phyloP scores from a whole-genome alignment of 257 asterid genomes.

The Henckelia pumila region DNA sequence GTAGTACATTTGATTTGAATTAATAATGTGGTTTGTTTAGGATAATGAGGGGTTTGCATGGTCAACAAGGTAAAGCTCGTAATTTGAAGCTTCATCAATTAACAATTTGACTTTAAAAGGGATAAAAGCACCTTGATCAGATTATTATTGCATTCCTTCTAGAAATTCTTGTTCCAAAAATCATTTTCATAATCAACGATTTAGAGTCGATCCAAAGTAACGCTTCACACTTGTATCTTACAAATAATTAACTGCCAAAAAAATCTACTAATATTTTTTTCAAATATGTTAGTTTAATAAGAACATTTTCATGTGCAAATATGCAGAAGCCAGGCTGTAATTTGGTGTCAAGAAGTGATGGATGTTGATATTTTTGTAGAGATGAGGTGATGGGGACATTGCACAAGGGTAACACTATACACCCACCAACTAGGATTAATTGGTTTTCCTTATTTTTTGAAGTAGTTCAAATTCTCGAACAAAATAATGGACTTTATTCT shows the following conservation, averaged over 20 bases:
- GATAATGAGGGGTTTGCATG: not conserved
- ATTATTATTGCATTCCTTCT: too few species aligned
- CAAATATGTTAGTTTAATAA: constrained; percentile 7
- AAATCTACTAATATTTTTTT: not conserved
- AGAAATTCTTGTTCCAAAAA: not conserved
- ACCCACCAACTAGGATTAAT: constrained; percentile 29
- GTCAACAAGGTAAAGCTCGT: not conserved
- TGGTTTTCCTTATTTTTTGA: not conserved
- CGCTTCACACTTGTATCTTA: too few species aligned
- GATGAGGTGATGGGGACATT: constrained; percentile 17
- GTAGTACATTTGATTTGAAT: too few species aligned
- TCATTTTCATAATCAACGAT: not conserved
- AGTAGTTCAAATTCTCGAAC: constrained; percentile 3
- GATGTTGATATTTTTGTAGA: constrained; percentile 17
- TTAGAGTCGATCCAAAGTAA: not conserved
- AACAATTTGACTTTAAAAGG: not conserved
- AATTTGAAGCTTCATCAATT: not conserved
- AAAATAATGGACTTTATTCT: not conserved
- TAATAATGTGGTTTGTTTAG: too few species aligned
- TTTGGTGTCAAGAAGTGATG: constrained; percentile 22
- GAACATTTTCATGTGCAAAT: constrained; percentile 5
- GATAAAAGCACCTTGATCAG: too few species aligned
- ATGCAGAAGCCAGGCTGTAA: constrained; percentile 31
- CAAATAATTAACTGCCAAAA: too few species aligned
- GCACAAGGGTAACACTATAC: constrained; percentile 12